Conservation (phyloP, 371 early-diverging fungal species). For the Batkoa obscura region DNA sequence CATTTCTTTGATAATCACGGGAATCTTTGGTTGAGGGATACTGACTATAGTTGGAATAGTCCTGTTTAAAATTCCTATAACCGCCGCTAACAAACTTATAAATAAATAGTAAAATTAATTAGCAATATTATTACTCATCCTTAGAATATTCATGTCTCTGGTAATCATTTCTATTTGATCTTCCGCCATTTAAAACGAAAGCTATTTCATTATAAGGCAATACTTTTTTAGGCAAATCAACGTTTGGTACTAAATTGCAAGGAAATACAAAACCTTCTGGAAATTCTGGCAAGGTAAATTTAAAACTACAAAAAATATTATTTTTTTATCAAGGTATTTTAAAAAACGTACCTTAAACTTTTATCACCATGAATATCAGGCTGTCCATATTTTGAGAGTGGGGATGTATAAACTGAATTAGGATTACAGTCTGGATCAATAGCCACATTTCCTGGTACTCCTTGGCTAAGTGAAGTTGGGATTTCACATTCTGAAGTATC, state of each 20-base stretch:
- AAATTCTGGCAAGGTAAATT: background rate
- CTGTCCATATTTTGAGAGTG: slow-evolving; percentile 30
- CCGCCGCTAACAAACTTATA: too few species aligned
- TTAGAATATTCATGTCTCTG: slow-evolving; percentile 1
- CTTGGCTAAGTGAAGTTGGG: slow-evolving; percentile 8
- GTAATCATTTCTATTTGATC: background rate
- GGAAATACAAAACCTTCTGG: background rate
- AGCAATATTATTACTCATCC: background rate
- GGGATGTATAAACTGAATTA: slow-evolving; percentile 43
- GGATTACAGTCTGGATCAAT: slow-evolving; percentile 51
- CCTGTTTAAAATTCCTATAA: too few species aligned
- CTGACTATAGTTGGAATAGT: too few species aligned
- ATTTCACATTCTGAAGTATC: slow-evolving; percentile 5
- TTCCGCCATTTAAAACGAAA: background rate
- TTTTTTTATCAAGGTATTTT: background rate
- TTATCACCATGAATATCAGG: slow-evolving; percentile 35
- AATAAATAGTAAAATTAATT: too few species aligned
- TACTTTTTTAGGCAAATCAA: background rate
- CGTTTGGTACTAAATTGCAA: background rate
- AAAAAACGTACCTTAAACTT: slow-evolving; percentile 19
- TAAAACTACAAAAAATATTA: background rate
- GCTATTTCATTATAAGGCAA: background rate
- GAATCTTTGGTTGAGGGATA: too few species aligned
- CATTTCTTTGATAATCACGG: too few species aligned
- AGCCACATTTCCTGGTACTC: slow-evolving; percentile 34